These are phyloP conservation scores for Astragalus membranaceus DNA, from an alignment of 306 rosid genomes.

Conservation along the genomic window DNA sequence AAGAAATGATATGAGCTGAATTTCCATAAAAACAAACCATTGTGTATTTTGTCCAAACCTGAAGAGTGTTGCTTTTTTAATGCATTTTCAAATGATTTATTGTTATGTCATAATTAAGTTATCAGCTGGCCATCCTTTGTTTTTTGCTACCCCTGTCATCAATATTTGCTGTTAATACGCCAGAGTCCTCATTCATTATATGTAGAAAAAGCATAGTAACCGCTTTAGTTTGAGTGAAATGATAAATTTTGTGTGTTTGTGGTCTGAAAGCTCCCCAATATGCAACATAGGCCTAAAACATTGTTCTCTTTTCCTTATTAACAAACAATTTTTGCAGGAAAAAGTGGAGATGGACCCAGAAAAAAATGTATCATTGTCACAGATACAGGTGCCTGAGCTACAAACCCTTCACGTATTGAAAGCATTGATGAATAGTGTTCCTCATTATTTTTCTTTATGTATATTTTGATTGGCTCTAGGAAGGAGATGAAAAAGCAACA, in stretches of 20 bases:
- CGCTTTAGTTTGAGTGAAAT: background rate
- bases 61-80: background rate
- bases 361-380: conserved; percentile 30
- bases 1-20: too few relatives aligned
- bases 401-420: background rate
- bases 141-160: background rate
- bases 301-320: background rate
- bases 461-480: conserved; percentile 37
- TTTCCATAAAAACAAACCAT: background rate
- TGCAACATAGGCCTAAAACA: background rate
- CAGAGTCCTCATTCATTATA: background rate
- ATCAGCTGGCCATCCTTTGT: background rate
- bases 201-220: background rate
- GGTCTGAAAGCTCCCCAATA: background rate
- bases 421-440: conserved; percentile 3
- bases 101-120: background rate
- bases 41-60: background rate
- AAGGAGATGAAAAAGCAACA: conserved; percentile 29
- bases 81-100: background rate
- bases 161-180: background rate
- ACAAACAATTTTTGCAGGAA: conserved; percentile 32
- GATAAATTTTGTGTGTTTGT: background rate
- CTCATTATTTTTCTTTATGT: background rate
- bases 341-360: conserved; percentile 30
- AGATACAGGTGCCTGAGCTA: conserved; percentile 35